Evolutionary conservation across 495 filamentous ascomycete species (phyloP).

Genomic region (Penicillium fimorum): DNA sequence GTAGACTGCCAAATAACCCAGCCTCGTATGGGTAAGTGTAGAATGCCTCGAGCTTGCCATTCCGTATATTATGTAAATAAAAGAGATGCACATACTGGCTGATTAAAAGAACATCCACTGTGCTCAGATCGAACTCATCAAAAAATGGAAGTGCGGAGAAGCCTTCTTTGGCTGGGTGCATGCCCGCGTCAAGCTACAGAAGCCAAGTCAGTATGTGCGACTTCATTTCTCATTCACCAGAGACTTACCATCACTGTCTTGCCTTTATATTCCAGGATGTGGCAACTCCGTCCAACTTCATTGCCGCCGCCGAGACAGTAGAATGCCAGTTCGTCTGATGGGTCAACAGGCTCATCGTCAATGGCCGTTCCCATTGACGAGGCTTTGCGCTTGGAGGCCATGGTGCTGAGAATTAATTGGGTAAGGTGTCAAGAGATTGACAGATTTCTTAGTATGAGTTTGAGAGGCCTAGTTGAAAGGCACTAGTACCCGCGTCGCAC

Average conservation of each 20-base stretch:
- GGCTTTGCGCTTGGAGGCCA: conserved; percentile 77
- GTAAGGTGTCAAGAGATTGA: neutral
- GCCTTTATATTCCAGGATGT: conserved; percentile 97
- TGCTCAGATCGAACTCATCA: conserved; percentile 96
- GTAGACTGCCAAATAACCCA: conserved; percentile 2
- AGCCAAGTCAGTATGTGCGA: conserved; percentile 19
- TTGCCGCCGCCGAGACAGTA: conserved; percentile 92
- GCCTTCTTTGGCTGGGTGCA: conserved; percentile 96
- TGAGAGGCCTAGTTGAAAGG: conserved; percentile 7
- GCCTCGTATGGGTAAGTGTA: conserved; percentile 4
- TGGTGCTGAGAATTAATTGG: conserved; percentile 27
- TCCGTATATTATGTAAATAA: conserved; percentile 2
- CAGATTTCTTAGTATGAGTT: neutral
- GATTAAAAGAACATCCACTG: conserved; percentile 92
- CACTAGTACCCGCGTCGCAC: conserved; percentile 10
- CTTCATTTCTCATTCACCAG: neutral
- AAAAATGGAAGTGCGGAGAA: conserved; percentile 93
- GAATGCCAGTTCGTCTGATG: conserved; percentile 87
- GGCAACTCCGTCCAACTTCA: conserved; percentile 94
- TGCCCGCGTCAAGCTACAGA: conserved; percentile 85
- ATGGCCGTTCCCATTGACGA: conserved; percentile 58
- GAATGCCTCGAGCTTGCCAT: conserved; percentile 1
- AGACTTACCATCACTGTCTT: conserved; percentile 92
- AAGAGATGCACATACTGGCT: conserved; percentile 76
- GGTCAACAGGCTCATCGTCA: conserved; percentile 70